These are phyloP conservation scores for Thraustochytrium sp. DNA, from an alignment of 352 stramenopile genomes.

Conservation along the genomic window DNA sequence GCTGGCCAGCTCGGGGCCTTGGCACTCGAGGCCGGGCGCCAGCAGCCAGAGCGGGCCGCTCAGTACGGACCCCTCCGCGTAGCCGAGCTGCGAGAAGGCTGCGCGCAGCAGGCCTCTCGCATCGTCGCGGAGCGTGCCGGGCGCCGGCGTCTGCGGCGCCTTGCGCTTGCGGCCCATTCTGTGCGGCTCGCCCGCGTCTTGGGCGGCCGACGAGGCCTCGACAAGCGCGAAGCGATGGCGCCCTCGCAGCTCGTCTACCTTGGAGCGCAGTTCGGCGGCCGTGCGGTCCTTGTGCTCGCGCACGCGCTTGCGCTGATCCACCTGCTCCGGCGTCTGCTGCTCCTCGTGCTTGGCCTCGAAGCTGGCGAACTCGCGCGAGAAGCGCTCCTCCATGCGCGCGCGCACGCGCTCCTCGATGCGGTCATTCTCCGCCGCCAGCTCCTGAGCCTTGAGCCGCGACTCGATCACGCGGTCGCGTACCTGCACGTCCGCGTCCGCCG, in stretches of 20 bases:
- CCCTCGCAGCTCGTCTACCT: neutral
- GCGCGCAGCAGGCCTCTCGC: neutral
- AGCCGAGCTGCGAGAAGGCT: conserved; percentile 12
- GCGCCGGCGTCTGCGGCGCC: neutral
- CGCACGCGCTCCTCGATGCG: neutral
- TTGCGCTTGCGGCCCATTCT: neutral
- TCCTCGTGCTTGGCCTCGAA: conserved; percentile 5
- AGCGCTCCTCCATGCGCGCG: neutral
- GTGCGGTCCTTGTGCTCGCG: conserved; percentile 40
- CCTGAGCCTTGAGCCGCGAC: neutral
- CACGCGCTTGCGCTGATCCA: conserved; percentile 56
- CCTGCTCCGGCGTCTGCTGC: neutral
- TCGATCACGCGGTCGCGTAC: neutral
- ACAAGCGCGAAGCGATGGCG: neutral
- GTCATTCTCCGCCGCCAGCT: neutral
- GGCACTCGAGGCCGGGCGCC: conserved; percentile 3
- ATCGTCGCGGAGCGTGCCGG: neutral
- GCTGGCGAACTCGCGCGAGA: neutral
- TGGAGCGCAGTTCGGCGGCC: neutral
- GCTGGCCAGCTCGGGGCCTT: neutral
- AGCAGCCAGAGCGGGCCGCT: neutral
- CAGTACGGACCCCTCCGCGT: neutral
- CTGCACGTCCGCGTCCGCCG: neutral
- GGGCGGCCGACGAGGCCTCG: neutral
- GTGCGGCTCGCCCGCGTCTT: neutral